These are phyloP conservation scores for Patellifolia procumbens DNA, from an alignment of 179 eudicot species.

Conservation along the genomic window DNA sequence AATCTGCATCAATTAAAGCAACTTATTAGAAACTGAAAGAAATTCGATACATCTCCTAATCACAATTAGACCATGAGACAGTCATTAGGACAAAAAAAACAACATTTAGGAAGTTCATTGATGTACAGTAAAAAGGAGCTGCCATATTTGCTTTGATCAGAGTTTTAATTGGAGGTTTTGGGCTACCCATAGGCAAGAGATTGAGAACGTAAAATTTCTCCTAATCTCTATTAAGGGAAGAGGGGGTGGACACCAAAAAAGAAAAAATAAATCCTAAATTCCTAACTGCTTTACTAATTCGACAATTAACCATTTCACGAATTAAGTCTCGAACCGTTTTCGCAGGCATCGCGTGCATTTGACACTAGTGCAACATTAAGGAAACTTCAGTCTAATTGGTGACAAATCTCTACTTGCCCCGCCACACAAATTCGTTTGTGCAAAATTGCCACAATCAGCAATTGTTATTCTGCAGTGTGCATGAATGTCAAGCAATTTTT, in stretches of 20 bases:
- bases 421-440: not conserved
- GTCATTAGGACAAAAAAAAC: not conserved
- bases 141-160: not conserved
- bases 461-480: not conserved
- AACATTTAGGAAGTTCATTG: not conserved
- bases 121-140: not conserved
- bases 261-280: no score
- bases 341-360: no score
- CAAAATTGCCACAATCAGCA: not conserved
- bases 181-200: not conserved
- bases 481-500: not conserved
- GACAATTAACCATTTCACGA: no score
- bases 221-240: no score
- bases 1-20: constrained; percentile 39
- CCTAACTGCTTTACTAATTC: no score
- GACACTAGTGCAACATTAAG: not conserved
- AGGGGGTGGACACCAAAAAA: no score
- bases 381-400: not conserved
- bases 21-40: not conserved
- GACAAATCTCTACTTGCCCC: not conserved
- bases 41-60: not conserved
- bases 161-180: not conserved
- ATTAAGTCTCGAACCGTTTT: no score
- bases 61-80: not conserved
- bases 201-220: not conserved